These are phyloP conservation scores for Neocucurbitaria cava DNA, from an alignment of 2,329 filamentous ascomycete genomes.

Conservation along the genomic window DNA sequence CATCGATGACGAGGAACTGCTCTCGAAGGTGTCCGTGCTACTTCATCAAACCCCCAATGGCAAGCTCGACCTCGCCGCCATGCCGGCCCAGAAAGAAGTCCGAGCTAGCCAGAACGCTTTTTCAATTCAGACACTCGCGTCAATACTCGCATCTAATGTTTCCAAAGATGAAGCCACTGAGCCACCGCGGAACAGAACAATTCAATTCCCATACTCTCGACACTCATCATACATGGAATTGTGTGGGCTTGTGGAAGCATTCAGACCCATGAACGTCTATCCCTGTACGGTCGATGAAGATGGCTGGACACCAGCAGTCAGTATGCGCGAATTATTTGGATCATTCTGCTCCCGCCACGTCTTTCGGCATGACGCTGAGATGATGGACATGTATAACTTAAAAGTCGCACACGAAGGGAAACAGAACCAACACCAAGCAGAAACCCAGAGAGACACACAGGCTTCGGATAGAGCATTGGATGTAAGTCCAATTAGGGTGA, in stretches of 20 bases:
- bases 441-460: constrained; percentile 24
- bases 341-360: constrained; percentile 65
- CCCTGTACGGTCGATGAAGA: constrained; percentile 74
- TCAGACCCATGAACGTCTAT: constrained; percentile 78
- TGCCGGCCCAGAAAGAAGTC: constrained; percentile 31
- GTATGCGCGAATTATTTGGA: constrained; percentile 75
- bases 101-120: constrained; percentile 34
- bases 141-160: constrained; percentile 28
- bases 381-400: constrained; percentile 54
- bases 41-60: constrained; percentile 35
- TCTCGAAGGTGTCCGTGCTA: constrained; percentile 45
- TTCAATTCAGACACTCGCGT: constrained; percentile 41
- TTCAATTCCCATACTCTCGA: constrained; percentile 81
- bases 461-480: not conserved
- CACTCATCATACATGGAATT: constrained; percentile 88
- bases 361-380: constrained; percentile 71
- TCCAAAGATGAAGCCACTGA: constrained; percentile 1
- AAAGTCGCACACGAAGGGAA: constrained; percentile 14
- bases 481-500: not conserved
- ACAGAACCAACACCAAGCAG: constrained; percentile 12
- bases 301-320: constrained; percentile 68
- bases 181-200: constrained; percentile 24
- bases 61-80: constrained; percentile 33
- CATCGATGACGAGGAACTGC: constrained; percentile 44
- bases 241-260: constrained; percentile 70